Evolutionary conservation across 257 asterid species (phyloP), one percentile per base, ranked within the genome.

Genomic region (Solanum acaule): DNA sequence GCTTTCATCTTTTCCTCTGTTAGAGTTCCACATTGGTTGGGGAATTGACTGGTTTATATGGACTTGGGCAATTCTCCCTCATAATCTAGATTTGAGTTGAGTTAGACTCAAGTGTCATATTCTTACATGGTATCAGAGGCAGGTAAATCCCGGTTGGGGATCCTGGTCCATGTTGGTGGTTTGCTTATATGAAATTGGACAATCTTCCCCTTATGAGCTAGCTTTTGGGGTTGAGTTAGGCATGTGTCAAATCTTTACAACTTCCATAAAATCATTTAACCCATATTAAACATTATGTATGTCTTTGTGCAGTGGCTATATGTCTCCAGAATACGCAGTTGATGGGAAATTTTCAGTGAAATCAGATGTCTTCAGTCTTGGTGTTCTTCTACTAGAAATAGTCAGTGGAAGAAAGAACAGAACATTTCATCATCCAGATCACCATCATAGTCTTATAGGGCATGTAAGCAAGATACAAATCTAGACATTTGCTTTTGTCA

Each of bases 291-390:
- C 73, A 31, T 76, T 31, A 52, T 56, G 16, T 52, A 20, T 87
- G 27, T 87, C 49, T 52, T 87, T 44, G 25, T 90, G 75, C 90
- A 93, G 95, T 88, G 94, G 94, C 20, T 93, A 93, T 78, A 93
- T 90, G 91, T 89, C 94, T 85, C 94, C 93, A 2, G 93, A 91
- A 75, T 92, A 91, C n/a, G 93, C 94, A 27, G 68, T 93, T 72
- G 91, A 90, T 25, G 95, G 95, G 6, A 90, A 90, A 33, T 92
- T 71, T 59, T 93, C 92, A 10, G 89, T 67, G 20, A 93, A 92
- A 68, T 93, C 94, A 2, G 93, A 93, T 82, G 49, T 93, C 59
- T 93, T 92, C 68, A 91, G 93, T 68, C 16, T 93, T 46, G 95
- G 94, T 73, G 94, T 93, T 63, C 68, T 93, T 18, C 20, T 93